phyloP scores from a whole-genome alignment of 148 eudicot genomes.

The Silene latifolia region DNA sequence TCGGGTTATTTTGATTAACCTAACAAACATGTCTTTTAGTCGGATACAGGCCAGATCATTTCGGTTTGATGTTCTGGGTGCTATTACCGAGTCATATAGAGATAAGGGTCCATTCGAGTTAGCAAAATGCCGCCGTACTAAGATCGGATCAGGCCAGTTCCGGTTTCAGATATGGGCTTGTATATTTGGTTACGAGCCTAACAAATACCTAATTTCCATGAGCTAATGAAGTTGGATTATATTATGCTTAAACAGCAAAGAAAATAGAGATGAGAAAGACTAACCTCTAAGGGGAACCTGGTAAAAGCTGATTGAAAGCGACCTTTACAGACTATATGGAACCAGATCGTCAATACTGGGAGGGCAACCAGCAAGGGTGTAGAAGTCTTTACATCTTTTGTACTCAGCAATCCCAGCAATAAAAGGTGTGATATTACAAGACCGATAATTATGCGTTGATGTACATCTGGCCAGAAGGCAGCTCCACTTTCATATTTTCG shows the following conservation, averaged over 20 bases:
- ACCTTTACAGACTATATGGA: constrained; percentile 76
- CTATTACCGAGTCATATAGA: too few relatives aligned
- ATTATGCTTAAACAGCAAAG: not conserved
- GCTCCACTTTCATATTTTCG: constrained; percentile 94
- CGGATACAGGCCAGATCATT: too few relatives aligned
- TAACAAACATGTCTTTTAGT: too few relatives aligned
- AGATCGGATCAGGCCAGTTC: too few relatives aligned
- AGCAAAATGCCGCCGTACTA: too few relatives aligned
- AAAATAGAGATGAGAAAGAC: constrained; percentile 6
- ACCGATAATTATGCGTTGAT: constrained; percentile 65
- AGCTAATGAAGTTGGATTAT: not conserved
- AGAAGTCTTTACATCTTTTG: constrained; percentile 44
- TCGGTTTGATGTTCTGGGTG: too few relatives aligned
- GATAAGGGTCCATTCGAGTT: too few relatives aligned
- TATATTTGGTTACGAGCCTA: too few relatives aligned
- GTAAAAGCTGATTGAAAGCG: constrained; percentile 81
- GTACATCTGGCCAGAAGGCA: constrained; percentile 92
- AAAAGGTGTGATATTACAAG: constrained; percentile 71
- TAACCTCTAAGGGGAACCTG: constrained; percentile 72
- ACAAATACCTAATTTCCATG: not conserved
- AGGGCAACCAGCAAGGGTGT: constrained; percentile 62
- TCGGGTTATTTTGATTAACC: too few relatives aligned
- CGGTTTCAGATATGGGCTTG: too few relatives aligned
- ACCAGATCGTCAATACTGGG: constrained; percentile 86
- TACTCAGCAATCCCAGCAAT: constrained; percentile 70